phyloP scores from a whole-genome alignment of 2,329 filamentous ascomycete species.

The Calonectria crousiana region DNA sequence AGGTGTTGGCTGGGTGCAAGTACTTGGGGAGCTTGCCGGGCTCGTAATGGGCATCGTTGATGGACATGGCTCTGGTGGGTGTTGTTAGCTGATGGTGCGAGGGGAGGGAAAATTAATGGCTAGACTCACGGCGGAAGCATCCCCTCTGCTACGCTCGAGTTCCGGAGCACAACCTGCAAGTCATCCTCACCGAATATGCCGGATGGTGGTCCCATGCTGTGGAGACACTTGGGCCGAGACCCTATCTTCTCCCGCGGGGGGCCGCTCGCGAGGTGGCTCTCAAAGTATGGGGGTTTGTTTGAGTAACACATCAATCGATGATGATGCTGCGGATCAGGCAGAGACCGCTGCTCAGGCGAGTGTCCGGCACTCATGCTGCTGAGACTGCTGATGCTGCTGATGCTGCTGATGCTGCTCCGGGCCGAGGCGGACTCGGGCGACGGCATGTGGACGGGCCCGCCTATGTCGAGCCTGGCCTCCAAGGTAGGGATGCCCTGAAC shows the following conservation, averaged over 20 bases:
- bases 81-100: neutral
- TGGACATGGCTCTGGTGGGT: neutral
- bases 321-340: constrained; percentile 27
- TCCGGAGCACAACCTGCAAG: constrained; percentile 6
- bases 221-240: neutral
- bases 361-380: constrained; percentile 22
- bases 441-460: neutral
- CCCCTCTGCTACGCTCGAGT: neutral
- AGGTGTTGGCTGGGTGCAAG: constrained; percentile 17
- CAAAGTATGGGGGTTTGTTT: neutral
- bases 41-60: neutral
- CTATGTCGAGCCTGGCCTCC: neutral
- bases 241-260: neutral
- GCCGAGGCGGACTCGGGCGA: constrained; percentile 26
- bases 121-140: constrained; percentile 7
- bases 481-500: neutral
- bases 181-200: constrained; percentile 9
- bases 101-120: neutral
- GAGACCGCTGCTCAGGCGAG: constrained; percentile 34
- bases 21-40: constrained; percentile 17
- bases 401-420: constrained; percentile 4
- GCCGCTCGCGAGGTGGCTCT: neutral
- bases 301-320: neutral
- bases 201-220: neutral
- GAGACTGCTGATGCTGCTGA: neutral